phyloP scores from a whole-genome alignment of 495 filamentous ascomycete species.

The Penicillium ochrochloron region DNA sequence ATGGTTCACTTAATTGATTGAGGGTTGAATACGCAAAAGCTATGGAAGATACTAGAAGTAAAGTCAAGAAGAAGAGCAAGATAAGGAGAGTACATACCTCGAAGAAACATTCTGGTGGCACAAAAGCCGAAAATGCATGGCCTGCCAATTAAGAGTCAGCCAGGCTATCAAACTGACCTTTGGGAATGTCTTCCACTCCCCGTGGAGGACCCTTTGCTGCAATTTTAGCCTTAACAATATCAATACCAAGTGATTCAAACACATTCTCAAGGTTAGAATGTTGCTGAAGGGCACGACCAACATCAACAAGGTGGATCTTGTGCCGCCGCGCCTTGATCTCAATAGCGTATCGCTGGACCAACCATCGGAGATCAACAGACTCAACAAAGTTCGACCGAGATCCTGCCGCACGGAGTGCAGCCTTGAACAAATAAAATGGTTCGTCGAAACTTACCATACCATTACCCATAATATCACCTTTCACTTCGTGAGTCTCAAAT shows the following conservation, averaged over 20 bases:
- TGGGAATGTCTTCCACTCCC: not conserved
- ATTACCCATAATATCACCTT: not conserved
- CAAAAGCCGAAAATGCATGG: not conserved
- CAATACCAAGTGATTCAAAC: not conserved
- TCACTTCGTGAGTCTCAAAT: not conserved
- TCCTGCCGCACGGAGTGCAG: not conserved
- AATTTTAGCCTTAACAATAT: not conserved
- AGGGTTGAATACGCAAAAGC: too few relatives aligned
- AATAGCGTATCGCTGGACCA: not conserved
- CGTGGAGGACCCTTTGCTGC: not conserved
- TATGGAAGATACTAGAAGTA: too few relatives aligned
- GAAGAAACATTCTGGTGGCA: too few relatives aligned
- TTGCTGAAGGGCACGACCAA: not conserved
- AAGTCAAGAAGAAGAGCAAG: too few relatives aligned
- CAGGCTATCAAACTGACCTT: not conserved
- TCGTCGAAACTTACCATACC: not conserved
- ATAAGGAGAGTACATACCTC: too few relatives aligned
- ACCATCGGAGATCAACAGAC: not conserved
- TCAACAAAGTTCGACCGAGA: not conserved
- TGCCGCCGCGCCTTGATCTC: not conserved
- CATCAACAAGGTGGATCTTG: not conserved
- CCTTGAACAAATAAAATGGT: not conserved
- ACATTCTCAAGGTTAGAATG: not conserved
- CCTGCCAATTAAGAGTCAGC: not conserved
- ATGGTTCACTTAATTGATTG: too few relatives aligned